Evolutionary conservation across 2,329 filamentous ascomycete species (phyloP).

Genomic region (Emergomyces pasteurianus): DNA sequence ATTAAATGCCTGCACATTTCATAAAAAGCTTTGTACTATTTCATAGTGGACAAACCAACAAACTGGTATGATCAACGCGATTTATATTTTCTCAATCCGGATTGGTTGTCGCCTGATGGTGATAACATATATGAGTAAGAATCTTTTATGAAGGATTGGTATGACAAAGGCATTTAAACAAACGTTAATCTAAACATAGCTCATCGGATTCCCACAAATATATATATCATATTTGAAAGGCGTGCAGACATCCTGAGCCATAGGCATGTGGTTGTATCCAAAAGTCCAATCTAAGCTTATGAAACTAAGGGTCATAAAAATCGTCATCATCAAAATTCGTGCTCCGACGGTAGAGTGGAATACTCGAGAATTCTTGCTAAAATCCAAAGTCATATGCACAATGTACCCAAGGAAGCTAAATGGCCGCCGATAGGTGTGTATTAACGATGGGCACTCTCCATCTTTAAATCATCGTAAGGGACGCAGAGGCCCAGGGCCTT

Average conservation of each 20-base stretch:
- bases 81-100: background rate
- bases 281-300: background rate
- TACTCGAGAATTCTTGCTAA: background rate
- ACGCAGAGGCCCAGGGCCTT: slow-evolving; percentile 2
- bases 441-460: background rate
- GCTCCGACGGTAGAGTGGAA: background rate
- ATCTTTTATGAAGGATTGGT: background rate
- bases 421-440: background rate
- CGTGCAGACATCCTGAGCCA: background rate
- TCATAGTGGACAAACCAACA: background rate
- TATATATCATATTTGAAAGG: background rate
- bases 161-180: background rate
- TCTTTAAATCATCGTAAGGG: slow-evolving; percentile 2
- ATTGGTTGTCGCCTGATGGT: background rate
- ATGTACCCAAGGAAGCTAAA: background rate
- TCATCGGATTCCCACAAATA: background rate
- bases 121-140: background rate
- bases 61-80: background rate
- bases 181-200: background rate
- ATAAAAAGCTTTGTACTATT: background rate
- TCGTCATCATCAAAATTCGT: background rate
- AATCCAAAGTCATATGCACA: background rate
- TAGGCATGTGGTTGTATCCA: background rate
- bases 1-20: background rate
- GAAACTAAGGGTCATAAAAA: background rate